These are phyloP conservation scores for Colletotrichum costaricense DNA, from an alignment of 2,329 filamentous ascomycete genomes.

Conservation along the genomic window DNA sequence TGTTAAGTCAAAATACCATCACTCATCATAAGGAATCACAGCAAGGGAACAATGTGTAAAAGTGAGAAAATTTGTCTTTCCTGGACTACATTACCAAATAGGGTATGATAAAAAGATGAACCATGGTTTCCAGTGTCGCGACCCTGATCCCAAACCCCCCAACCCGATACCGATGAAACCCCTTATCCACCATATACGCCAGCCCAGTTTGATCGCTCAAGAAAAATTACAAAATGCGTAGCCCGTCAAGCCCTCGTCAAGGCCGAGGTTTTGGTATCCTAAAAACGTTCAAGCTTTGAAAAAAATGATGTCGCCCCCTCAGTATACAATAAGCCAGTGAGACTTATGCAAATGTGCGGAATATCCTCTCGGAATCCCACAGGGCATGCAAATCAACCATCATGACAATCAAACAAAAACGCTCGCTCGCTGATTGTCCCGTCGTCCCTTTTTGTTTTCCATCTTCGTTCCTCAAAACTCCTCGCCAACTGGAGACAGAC, in stretches of 20 bases:
- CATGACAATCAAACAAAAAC: constrained; percentile 18
- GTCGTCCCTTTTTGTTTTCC: not conserved
- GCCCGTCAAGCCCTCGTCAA: constrained; percentile 17
- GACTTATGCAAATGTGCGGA: constrained; percentile 25
- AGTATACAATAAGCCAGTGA: not conserved
- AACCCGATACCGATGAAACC: not conserved
- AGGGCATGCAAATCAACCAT: constrained; percentile 8
- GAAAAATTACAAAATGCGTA: constrained; percentile 31
- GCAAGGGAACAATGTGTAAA: not conserved
- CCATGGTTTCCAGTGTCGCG: not conserved
- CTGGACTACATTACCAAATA: constrained; percentile 31
- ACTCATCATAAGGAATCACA: not conserved
- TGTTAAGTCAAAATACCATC: not conserved
- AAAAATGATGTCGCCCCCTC: not conserved
- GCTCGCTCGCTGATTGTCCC: constrained; percentile 28
- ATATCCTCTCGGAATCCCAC: not conserved
- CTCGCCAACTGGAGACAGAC: constrained; percentile 30
- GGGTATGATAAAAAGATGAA: constrained; percentile 21
- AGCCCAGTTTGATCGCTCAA: constrained; percentile 3
- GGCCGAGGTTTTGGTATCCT: constrained; percentile 31
- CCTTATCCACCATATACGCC: constrained; percentile 14
- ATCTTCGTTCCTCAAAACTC: constrained; percentile 15
- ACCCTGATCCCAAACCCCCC: not conserved
- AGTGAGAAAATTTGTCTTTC: constrained; percentile 10
- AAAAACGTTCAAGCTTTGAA: constrained; percentile 9